A percentile compares a stretch with the other conserved stretches of the same genome.
These are phyloP conservation scores for Cardamine chenopodiifolia DNA, from an alignment of 345 rosid species.

Conservation along the genomic window DNA sequence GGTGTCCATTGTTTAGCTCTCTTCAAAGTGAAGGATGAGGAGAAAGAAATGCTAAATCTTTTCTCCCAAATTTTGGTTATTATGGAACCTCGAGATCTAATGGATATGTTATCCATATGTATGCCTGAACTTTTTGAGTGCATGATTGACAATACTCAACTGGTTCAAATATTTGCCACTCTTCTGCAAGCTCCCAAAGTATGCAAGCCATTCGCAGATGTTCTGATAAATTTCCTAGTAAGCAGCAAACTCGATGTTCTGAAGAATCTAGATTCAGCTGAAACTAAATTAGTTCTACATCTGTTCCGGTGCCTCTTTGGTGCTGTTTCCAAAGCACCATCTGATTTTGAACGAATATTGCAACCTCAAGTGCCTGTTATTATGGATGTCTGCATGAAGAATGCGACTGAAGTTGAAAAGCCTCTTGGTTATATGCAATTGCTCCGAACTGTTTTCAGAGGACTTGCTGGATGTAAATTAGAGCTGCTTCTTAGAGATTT, in stretches of 20 bases:
- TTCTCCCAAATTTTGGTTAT: slow-evolving; percentile 89
- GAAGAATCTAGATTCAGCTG: slow-evolving; percentile 83
- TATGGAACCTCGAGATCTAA: slow-evolving; percentile 98
- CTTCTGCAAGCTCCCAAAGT: slow-evolving; percentile 85
- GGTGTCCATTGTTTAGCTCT: slow-evolving; percentile 95
- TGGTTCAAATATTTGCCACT: slow-evolving; percentile 83
- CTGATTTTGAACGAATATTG: slow-evolving; percentile 94
- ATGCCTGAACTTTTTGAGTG: slow-evolving; percentile 94
- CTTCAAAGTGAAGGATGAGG: slow-evolving; percentile 97
- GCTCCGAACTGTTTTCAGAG: slow-evolving; percentile 87
- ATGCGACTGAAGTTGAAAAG: slow-evolving; percentile 88
- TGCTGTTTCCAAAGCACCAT: slow-evolving; percentile 85
- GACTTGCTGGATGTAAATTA: slow-evolving; percentile 91
- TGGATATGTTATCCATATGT: slow-evolving; percentile 97
- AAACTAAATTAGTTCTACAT: slow-evolving; percentile 85
- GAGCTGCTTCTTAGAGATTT: slow-evolving; percentile 87
- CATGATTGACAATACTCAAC: slow-evolving; percentile 86
- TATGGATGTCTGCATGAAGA: slow-evolving; percentile 94
- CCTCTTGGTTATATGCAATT: slow-evolving; percentile 94
- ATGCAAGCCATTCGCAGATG: slow-evolving; percentile 84
- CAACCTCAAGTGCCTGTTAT: slow-evolving; percentile 95
- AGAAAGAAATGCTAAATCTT: slow-evolving; percentile 80
- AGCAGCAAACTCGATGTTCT: slow-evolving; percentile 81
- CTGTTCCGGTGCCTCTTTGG: slow-evolving; percentile 85
- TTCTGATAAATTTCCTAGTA: slow-evolving; percentile 84